Evolutionary conservation across 2,329 filamentous ascomycete genomes (phyloP).

Genomic region (Scedosporium minutisporum): DNA sequence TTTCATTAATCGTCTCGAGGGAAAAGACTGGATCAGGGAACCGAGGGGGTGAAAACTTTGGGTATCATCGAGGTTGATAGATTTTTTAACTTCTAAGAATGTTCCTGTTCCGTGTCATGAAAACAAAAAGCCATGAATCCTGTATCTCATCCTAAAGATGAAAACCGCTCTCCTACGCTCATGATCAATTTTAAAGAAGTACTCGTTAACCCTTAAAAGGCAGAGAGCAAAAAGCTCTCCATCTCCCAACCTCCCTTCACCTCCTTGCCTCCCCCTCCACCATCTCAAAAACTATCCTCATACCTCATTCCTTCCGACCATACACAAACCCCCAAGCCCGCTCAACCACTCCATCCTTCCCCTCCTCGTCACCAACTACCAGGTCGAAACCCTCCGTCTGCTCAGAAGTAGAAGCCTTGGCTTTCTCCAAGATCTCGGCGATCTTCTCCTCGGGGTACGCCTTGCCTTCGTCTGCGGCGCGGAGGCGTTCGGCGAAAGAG

Average conservation of each 20-base stretch:
- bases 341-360: slow-evolving; percentile 15
- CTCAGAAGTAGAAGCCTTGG: slow-evolving; percentile 14
- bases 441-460: slow-evolving; percentile 3
- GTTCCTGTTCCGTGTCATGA: too few species aligned
- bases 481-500: neutral
- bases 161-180: neutral
- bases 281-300: neutral
- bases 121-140: neutral
- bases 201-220: neutral
- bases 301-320: neutral
- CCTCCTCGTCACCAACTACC: slow-evolving; percentile 18
- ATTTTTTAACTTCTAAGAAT: too few species aligned
- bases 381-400: slow-evolving; percentile 8
- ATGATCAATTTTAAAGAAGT: neutral
- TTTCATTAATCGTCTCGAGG: too few species aligned
- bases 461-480: neutral
- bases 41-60: too few species aligned
- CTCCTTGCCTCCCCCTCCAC: neutral
- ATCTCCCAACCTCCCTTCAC: neutral
- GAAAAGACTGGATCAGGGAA: too few species aligned
- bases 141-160: neutral
- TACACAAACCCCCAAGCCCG: slow-evolving; percentile 20
- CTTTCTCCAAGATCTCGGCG: neutral
- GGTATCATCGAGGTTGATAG: too few species aligned
- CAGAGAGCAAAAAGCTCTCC: neutral